phyloP scores from a whole-genome alignment of 371 early-diverging fungal genomes.

The Smittium mucronatum region DNA sequence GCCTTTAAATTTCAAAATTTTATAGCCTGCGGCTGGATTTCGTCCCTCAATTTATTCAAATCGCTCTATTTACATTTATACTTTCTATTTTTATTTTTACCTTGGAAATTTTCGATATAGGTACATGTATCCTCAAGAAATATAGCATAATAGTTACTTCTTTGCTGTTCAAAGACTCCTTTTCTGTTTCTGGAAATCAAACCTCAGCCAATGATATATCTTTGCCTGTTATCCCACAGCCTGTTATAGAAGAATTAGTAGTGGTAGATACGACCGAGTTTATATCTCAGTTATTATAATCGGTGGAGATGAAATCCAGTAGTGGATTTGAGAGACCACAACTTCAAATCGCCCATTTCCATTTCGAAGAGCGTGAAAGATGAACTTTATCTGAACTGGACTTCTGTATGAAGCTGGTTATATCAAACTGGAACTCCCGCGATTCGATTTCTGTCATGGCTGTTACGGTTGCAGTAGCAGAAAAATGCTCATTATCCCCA shows the following conservation, averaged over 20 bases:
- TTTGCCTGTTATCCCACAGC: background rate
- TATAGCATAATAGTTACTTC: background rate
- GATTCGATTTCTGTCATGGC: background rate
- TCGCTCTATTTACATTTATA: background rate
- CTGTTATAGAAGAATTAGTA: background rate
- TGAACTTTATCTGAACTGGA: background rate
- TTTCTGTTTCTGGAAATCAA: background rate
- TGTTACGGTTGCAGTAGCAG: constrained; percentile 9
- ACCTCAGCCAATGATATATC: background rate
- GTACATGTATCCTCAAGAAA: background rate
- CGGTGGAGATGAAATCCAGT: background rate
- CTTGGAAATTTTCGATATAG: background rate
- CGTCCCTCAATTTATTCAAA: background rate
- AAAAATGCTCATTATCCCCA: constrained; percentile 11
- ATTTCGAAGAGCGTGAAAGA: background rate
- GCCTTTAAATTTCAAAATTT: background rate
- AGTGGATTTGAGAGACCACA: background rate
- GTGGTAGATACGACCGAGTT: background rate
- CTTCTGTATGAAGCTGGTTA: background rate
- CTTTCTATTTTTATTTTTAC: background rate
- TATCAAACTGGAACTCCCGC: constrained; percentile 4
- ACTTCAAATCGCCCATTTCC: constrained; percentile 1
- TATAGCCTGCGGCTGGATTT: background rate
- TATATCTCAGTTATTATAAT: background rate
- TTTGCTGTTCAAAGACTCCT: background rate